Evolutionary conservation across 139 green algal species (phyloP).

Genomic region (Ettlia oleoabundans): DNA sequence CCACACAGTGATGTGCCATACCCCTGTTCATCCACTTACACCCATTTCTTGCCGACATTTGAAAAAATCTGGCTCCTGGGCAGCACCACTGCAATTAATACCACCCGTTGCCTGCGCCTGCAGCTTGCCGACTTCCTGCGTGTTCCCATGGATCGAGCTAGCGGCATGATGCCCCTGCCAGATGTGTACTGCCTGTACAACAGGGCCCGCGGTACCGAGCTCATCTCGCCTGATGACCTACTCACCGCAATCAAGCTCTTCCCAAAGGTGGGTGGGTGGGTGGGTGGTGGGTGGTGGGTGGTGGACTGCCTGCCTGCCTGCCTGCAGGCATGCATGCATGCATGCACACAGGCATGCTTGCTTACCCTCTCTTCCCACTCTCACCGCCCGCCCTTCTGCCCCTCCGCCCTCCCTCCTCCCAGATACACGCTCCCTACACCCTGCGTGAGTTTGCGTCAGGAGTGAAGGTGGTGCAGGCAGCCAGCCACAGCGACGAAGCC

Average conservation of each 20-base stretch:
- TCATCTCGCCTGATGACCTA: slow-evolving; percentile 96
- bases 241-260: slow-evolving; percentile 57
- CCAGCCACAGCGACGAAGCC: slow-evolving; percentile 64
- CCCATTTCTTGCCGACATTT: no score
- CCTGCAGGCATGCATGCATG: neutral
- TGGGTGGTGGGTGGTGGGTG: neutral
- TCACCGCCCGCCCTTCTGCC: neutral
- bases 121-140: slow-evolving; percentile 88
- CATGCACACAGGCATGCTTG: neutral
- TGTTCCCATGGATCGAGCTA: slow-evolving; percentile 57
- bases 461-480: slow-evolving; percentile 77
- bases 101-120: neutral
- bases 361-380: neutral
- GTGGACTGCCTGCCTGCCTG: neutral
- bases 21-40: no score
- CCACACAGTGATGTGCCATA: no score
- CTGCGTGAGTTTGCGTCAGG: slow-evolving; percentile 75
- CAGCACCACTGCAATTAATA: neutral
- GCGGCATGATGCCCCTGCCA: slow-evolving; percentile 88
- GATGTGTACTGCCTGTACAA: slow-evolving; percentile 98
- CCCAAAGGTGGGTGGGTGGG: slow-evolving; percentile 44
- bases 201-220: slow-evolving; percentile 86
- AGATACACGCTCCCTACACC: slow-evolving; percentile 50
- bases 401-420: neutral
- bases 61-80: no score